phyloP scores from a whole-genome alignment of 805 yeast species.

The Isabelozyma heimii region DNA sequence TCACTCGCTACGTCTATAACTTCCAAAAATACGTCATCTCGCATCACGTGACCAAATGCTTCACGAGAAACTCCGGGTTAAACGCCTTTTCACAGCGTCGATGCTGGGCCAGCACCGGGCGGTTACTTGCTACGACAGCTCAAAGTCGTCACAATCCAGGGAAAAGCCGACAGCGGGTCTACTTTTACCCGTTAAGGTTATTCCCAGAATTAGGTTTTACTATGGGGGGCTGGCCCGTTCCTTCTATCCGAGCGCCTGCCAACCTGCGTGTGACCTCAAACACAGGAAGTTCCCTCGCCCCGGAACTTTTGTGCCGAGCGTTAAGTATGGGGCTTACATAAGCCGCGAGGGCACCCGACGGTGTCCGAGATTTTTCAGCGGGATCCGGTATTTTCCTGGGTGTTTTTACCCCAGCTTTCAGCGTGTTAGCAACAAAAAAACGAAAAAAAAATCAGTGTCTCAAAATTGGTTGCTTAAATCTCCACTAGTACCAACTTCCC shows the following conservation, averaged over 20 bases:
- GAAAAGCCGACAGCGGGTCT: too few relatives aligned
- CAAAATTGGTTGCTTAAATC: neutral
- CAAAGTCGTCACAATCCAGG: too few relatives aligned
- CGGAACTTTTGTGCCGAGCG: neutral
- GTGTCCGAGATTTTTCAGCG: slow-evolving; percentile 2
- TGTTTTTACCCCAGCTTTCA: slow-evolving; percentile 19
- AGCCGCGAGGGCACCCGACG: neutral
- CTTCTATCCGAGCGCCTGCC: neutral
- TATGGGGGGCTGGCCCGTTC: neutral
- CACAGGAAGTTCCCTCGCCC: slow-evolving; percentile 1
- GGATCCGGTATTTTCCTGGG: slow-evolving; percentile 10
- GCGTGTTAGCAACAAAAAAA: neutral
- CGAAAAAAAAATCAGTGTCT: neutral
- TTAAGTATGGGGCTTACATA: slow-evolving; percentile 3
- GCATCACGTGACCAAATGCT: too few relatives aligned
- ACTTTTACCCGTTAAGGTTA: too few relatives aligned
- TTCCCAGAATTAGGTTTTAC: too few relatives aligned
- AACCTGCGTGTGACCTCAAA: neutral
- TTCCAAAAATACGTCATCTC: too few relatives aligned
- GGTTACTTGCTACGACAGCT: too few relatives aligned
- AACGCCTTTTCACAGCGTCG: too few relatives aligned
- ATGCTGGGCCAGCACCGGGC: too few relatives aligned
- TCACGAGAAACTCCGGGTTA: too few relatives aligned
- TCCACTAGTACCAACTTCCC: slow-evolving; percentile 6
- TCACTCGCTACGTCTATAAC: too few relatives aligned